phyloP scores from a whole-genome alignment of 768 basidiomycete genomes.

The Candolleomyces aberdarensis region DNA sequence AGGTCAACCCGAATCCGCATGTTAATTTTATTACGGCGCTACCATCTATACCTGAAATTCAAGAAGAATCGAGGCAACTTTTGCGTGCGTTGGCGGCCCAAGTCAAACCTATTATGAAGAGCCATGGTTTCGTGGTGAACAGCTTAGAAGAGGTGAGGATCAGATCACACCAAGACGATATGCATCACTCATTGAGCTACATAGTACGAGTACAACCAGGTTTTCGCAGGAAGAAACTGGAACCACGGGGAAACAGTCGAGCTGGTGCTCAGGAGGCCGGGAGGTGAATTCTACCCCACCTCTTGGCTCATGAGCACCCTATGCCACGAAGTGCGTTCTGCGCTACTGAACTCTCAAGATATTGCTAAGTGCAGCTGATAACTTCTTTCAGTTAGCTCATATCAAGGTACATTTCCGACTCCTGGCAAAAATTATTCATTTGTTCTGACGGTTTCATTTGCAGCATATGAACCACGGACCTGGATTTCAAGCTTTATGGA shows the following conservation, averaged over 20 bases:
- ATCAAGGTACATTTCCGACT: conserved; percentile 52
- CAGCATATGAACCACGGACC: conserved; percentile 83
- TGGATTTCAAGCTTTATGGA: conserved; percentile 75
- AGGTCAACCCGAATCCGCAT: conserved; percentile 70
- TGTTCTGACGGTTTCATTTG: not conserved
- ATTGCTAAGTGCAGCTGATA: conserved; percentile 1
- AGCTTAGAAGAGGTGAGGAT: conserved; percentile 75
- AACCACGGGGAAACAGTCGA: conserved; percentile 80
- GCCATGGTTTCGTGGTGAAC: conserved; percentile 71
- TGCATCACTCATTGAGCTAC: not conserved
- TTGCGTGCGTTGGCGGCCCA: conserved; percentile 80
- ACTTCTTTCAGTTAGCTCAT: conserved; percentile 61
- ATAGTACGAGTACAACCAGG: conserved; percentile 74
- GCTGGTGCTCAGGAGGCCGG: conserved; percentile 63
- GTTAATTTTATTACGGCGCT: conserved; percentile 75
- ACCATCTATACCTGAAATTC: conserved; percentile 37
- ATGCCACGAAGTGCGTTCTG: conserved; percentile 71
- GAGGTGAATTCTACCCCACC: conserved; percentile 59
- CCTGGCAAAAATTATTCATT: not conserved
- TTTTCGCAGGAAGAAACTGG: conserved; percentile 86
- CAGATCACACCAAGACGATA: not conserved
- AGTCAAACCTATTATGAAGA: conserved; percentile 80
- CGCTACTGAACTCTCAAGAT: not conserved
- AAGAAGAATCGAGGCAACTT: conserved; percentile 67
- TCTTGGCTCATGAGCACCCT: conserved; percentile 73